Conservation (phyloP, 2,329 filamentous ascomycete species). For the Davidsoniella neocaledoniae region DNA sequence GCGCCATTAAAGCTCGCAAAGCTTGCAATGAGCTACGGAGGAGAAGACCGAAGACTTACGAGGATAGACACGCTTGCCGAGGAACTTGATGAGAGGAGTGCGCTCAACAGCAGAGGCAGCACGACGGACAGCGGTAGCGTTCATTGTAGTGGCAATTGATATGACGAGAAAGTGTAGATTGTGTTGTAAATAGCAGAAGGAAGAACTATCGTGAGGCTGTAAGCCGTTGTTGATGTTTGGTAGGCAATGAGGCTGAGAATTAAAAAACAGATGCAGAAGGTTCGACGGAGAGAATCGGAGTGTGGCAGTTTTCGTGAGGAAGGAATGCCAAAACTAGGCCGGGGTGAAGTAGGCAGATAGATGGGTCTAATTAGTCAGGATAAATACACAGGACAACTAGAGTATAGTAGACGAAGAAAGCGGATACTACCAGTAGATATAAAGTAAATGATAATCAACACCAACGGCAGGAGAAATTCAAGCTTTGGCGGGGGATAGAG, state of each 20-base stretch:
- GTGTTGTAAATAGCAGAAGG: background rate
- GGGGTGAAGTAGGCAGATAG: background rate
- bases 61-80: slow-evolving; percentile 42
- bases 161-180: background rate
- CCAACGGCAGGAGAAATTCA: too few relatives aligned
- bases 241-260: background rate
- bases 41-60: slow-evolving; percentile 25
- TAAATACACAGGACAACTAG: background rate
- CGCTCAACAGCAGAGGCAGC: slow-evolving; percentile 39
- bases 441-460: too few relatives aligned
- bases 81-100: slow-evolving; percentile 43
- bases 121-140: slow-evolving; percentile 37
- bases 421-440: too few relatives aligned
- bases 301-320: background rate
- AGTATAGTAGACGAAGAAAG: too few relatives aligned
- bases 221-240: background rate
- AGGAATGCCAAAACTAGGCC: background rate
- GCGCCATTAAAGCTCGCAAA: slow-evolving; percentile 2
- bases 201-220: background rate
- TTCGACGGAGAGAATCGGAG: slow-evolving; percentile 1
- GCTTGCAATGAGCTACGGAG: slow-evolving; percentile 4
- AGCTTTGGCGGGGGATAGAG: too few relatives aligned
- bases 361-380: background rate
- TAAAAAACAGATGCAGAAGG: background rate
- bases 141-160: slow-evolving; percentile 24